Base-by-base conservation (phyloP, 2,329 filamentous ascomycete species). In the Botrytis aclada region DNA sequence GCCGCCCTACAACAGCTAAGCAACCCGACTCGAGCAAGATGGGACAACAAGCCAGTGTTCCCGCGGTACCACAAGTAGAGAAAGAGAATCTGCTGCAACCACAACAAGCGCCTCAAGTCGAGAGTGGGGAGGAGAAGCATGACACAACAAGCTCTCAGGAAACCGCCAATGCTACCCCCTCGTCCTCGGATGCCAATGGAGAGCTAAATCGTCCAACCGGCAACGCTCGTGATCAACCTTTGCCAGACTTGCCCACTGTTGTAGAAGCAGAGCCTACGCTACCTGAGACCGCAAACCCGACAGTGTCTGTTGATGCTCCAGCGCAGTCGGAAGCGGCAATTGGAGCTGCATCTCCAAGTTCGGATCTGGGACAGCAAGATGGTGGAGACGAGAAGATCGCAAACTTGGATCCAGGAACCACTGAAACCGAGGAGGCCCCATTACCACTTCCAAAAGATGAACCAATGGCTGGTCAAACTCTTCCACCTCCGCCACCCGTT, bases 241-340 rank as follows among this genome's bases (percentile, higher is more conserved):
- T 80, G 62, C 79, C 81, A 66, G 78, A 79, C 39, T 67, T 81
- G 70, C 78, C 80, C 63, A 74, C 77, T 64, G 79, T 79, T 60
- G 75, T 79, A 16, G 74, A 79, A 61, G 77, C 79, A 47, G 71
- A 77, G 16, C 75, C 79, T 18, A 39, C 64, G 45, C 77, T 78
- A 69, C 74, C 61, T 32, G 78, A 77, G 43, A 75, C 73, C 34
- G 75, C 72, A 61, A 73, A 76, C 4, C 74, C 74, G 43, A 74
- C 79, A 7, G 67, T 66, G 39, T 74, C 72, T n/a, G 61, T 70
- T 45, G 61, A 75, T 47, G 29, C 74, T 20, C 63, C 71, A 51
- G 62, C 72, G 37, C 45, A 71, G 32, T 63, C 69, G 25, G 51
- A 62, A 61, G 16, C 69, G 25, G 51, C 45, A 29, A 22, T 20